Evolutionary conservation across 2,329 filamentous ascomycete genomes (phyloP), one percentile per base, ranked within the genome.

Genomic region (Aureobasidium uvarum): DNA sequence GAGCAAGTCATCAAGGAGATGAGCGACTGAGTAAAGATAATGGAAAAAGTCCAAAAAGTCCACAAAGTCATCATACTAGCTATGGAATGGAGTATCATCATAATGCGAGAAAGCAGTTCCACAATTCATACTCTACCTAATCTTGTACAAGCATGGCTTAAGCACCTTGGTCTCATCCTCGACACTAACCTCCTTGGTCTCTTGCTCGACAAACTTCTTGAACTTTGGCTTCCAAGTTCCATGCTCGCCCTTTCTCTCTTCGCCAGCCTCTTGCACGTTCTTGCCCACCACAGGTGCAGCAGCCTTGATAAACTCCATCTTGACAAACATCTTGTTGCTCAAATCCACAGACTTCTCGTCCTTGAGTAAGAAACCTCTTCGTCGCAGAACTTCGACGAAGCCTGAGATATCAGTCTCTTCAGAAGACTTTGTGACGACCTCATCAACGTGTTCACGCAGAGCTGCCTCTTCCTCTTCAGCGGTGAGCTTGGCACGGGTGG

Each of bases 311-410:
- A 99, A 99, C 71, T 89, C 87, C 92, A 99, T 94, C 79, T 89
- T 91, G 70, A 98, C 94, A 80, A 99, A 99, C 95, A 99, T 99
- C 80, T 90, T 96, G 79, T 99, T 99, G 65, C 84, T 85, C 72
- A 96, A 80, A 79, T 99, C 92, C 11, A 96, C 83, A 0, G 88
- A 85, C 20, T 70, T 69, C 68, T 80, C 84, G 10, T 86, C 85
- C 71, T 89, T 89, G 36, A 97, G 83, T n/a, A 93, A 82, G 73
- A 99, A 97, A 0, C 95, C 95, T 23, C 93, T 84, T 70, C 88
- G 87, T 59, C 84, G 81, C 68, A 98, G 84, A 0, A 94, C 92
- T 60, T 93, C 89, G 7, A 98, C 85, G 74, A 99, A 99, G 0
- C 89, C 88, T 7, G 86, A 86, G 1, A 97, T 91, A 73, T 97